Evolutionary conservation across 163 green algal genomes (phyloP).

Genomic region (Chloroidium sp.): DNA sequence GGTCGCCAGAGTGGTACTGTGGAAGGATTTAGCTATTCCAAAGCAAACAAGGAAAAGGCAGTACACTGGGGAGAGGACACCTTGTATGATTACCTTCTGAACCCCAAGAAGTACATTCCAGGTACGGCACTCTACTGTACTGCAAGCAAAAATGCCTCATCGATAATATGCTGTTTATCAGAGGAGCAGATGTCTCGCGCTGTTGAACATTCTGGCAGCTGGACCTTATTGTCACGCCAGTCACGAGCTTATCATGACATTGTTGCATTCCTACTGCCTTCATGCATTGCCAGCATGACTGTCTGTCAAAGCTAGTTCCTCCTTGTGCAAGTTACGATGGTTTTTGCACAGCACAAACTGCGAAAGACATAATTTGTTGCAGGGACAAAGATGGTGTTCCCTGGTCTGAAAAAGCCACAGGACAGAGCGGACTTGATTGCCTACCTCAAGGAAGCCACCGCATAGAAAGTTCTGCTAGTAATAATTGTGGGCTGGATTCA

Average conservation of each 20-base stretch:
- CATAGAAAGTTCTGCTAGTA: not conserved
- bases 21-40: constrained; percentile 90
- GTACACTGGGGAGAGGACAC: constrained; percentile 87
- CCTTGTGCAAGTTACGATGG: too few species aligned
- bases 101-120: constrained; percentile 95
- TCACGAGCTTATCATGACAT: too few species aligned
- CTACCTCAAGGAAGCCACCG: constrained; percentile 67
- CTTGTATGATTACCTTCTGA: constrained; percentile 93
- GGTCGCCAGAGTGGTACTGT: constrained; percentile 34
- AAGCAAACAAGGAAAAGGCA: constrained; percentile 96
- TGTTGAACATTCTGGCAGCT: too few species aligned
- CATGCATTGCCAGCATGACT: too few species aligned
- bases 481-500: too few species aligned
- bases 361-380: constrained; percentile 7
- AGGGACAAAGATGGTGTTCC: constrained; percentile 99
- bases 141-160: too few species aligned
- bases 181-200: too few species aligned
- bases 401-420: constrained; percentile 96
- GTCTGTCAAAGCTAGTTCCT: too few species aligned
- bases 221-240: too few species aligned
- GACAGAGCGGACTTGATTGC: constrained; percentile 79
- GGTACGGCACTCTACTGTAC: constrained; percentile 10
- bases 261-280: too few species aligned
- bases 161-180: too few species aligned
- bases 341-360: too few species aligned